Evolutionary conservation across 164 flowering plant genomes (phyloP), one percentile per base, ranked within the genome.

Genomic region (Malania oleifera): DNA sequence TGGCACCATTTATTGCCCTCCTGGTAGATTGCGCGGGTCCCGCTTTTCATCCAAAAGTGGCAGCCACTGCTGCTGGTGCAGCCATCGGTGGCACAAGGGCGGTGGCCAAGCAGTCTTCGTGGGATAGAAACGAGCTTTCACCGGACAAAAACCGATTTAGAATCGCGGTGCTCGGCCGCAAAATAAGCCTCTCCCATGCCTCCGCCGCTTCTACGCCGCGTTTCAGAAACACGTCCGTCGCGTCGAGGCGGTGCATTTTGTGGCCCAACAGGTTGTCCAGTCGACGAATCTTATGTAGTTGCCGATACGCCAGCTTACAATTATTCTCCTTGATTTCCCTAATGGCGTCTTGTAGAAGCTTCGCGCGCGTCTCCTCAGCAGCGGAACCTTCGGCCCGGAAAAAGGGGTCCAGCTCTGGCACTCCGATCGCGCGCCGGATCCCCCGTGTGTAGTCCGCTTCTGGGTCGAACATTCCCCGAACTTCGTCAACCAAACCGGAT

Each of bases 391-490:
- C 83, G 0, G 43, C 46, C 3, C 70, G 40, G 1, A 81, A 23
- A 51, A 29, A 76, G 2, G 51, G 38, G 26, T 81, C 78, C 66
- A 83, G 10, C 65, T 84, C 89, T 0, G 82, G 77, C 0, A 80
- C 83, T 2, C 86, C 89, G 18, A 82, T 84, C 0, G 89, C 86
- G 0, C 80, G 64, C 14, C 83, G 51, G 7, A 84, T 62, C 15
- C 89, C 89, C 1, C 25, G 20, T 0, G 75, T 39, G 29, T 84
- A 80, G 54, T 84, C 79, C 0, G 67, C 75, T 1, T 48, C 43
- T 0, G 78, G 80, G 17, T 71, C 57, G 41, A 74, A 84, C 12
- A 84, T 56, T 5, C 29, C 14, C n/a, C 71, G 41, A 5, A 74
- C 80, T 65, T 84, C 89, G 0, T 81, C 72, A 2, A 84, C 77